Conservation (phyloP, 2,329 filamentous ascomycete genomes). For the Colletotrichum sp. region DNA sequence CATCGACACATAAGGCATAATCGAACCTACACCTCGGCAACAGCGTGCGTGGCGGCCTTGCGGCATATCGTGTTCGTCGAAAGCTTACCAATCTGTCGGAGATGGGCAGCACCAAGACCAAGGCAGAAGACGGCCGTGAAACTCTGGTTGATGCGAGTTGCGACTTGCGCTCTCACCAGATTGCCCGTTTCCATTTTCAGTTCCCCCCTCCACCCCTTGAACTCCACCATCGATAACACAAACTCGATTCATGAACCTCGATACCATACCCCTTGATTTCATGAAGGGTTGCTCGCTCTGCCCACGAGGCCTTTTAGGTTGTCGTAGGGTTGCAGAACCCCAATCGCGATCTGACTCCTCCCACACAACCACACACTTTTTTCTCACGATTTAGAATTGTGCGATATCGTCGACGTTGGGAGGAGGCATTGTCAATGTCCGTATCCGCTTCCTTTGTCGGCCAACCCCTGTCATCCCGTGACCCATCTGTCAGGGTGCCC, state of each 20-base stretch:
- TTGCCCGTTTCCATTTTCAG: conserved; percentile 5
- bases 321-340: conserved; percentile 7
- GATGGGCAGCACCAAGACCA: not conserved
- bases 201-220: not conserved
- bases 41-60: not conserved
- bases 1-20: not conserved
- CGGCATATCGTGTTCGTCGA: not conserved
- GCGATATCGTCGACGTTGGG: not conserved
- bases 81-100: not conserved
- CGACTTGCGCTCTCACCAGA: not conserved
- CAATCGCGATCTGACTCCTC: conserved; percentile 1
- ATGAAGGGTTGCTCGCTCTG: not conserved
- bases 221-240: conserved; percentile 14
- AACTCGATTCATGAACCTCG: conserved; percentile 5
- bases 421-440: not conserved
- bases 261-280: not conserved
- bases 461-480: not conserved
- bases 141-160: not conserved
- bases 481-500: not conserved
- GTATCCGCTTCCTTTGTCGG: not conserved
- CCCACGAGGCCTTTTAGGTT: not conserved
- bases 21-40: not conserved
- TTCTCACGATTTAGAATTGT: not conserved
- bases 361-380: not conserved
- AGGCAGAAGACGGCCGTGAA: not conserved